These are phyloP conservation scores for Scorias spongiosa DNA, from an alignment of 2,329 filamentous ascomycete genomes.

Conservation along the genomic window DNA sequence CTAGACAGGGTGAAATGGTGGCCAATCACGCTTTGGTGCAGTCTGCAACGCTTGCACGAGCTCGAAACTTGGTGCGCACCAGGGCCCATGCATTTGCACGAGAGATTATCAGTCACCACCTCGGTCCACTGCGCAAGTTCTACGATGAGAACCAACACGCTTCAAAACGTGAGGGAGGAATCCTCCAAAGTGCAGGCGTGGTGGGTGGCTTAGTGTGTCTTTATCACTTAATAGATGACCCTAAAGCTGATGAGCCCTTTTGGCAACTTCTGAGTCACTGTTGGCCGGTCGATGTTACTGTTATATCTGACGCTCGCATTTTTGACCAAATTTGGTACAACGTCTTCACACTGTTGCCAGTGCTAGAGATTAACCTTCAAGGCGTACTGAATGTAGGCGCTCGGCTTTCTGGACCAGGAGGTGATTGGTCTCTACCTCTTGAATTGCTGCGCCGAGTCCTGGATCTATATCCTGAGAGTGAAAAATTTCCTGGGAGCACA, in stretches of 20 bases:
- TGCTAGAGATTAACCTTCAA: constrained; percentile 34
- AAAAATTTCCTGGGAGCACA: constrained; percentile 24
- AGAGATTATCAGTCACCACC: constrained; percentile 12
- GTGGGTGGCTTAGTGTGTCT: constrained; percentile 34
- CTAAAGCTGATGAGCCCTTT: constrained; percentile 22
- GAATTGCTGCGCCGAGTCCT: constrained; percentile 33
- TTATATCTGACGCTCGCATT: constrained; percentile 13
- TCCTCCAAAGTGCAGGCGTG: constrained; percentile 27
- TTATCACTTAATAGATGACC: constrained; percentile 25
- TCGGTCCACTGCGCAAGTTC: constrained; percentile 24
- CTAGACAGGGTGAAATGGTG: constrained; percentile 19
- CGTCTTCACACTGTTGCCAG: constrained; percentile 39
- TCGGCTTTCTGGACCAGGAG: constrained; percentile 24
- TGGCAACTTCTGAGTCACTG: constrained; percentile 28
- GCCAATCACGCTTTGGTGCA: constrained; percentile 15
- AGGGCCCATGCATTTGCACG: constrained; percentile 23
- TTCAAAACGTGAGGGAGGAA: constrained; percentile 31
- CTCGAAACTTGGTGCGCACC: constrained; percentile 18
- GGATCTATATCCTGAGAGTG: constrained; percentile 29
- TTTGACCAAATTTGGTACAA: constrained; percentile 26
- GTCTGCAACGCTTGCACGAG: constrained; percentile 5
- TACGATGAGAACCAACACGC: constrained; percentile 30
- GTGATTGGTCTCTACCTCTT: constrained; percentile 37
- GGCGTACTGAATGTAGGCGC: constrained; percentile 31
- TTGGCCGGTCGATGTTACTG: constrained; percentile 12